Conservation (phyloP, 192 early-diverging fungal species). For the Coemansia erecta region DNA sequence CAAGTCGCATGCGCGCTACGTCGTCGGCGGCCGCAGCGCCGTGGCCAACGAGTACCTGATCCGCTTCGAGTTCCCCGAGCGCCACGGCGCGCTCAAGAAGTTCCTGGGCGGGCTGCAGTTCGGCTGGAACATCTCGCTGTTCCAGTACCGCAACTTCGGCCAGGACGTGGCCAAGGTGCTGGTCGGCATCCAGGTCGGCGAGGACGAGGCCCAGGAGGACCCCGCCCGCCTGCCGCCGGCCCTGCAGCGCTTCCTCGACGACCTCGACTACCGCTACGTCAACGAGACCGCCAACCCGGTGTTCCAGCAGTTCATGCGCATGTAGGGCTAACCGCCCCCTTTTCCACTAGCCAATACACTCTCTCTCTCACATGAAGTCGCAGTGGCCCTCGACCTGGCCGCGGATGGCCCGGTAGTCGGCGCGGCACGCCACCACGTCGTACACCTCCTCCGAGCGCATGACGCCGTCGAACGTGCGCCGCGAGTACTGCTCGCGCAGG, state of each 20-base stretch:
- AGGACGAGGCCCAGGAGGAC: slow-evolving; percentile 39
- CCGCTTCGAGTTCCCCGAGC: slow-evolving; percentile 94
- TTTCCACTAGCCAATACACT: too few species aligned
- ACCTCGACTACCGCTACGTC: slow-evolving; percentile 81
- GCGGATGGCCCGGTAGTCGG: slow-evolving; percentile 50
- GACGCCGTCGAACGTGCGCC: slow-evolving; percentile 50
- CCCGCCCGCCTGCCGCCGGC: slow-evolving; percentile 25
- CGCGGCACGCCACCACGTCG: slow-evolving; percentile 49
- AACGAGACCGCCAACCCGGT: slow-evolving; percentile 92
- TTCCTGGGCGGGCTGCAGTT: slow-evolving; percentile 73
- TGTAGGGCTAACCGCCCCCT: too few species aligned
- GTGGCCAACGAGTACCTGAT: slow-evolving; percentile 86
- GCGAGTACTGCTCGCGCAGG: slow-evolving; percentile 43
- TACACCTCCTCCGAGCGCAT: slow-evolving; percentile 55
- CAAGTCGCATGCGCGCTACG: slow-evolving; percentile 93
- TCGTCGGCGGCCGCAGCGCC: slow-evolving; percentile 80
- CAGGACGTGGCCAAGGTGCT: slow-evolving; percentile 92
- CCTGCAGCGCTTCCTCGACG: slow-evolving; percentile 78
- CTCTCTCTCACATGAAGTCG: slow-evolving; percentile 48
- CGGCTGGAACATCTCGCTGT: slow-evolving; percentile 80
- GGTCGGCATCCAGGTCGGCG: slow-evolving; percentile 86
- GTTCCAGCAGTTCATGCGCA: slow-evolving; percentile 78
- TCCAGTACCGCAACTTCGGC: slow-evolving; percentile 97
- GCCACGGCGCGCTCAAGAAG: slow-evolving; percentile 86
- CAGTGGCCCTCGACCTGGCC: slow-evolving; percentile 52